phyloP scores from a whole-genome alignment of 106 monocot species.

The Chionographis japonica region DNA sequence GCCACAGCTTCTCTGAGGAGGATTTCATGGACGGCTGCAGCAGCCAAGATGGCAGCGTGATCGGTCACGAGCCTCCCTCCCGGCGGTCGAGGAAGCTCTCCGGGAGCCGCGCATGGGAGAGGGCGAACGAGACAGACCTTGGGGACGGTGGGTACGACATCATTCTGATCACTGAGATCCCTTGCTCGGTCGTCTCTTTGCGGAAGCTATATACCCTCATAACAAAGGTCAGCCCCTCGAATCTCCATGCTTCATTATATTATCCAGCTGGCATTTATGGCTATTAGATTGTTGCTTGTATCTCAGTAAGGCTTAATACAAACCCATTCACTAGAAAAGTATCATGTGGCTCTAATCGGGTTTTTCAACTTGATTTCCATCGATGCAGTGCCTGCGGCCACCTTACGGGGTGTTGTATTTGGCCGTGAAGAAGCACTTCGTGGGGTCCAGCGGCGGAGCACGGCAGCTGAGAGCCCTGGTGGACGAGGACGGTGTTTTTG shows the following conservation, averaged over 20 bases:
- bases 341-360: neutral
- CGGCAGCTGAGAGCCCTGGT: conserved; percentile 59
- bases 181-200: conserved; percentile 47
- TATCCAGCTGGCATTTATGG: too few species aligned
- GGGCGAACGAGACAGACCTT: conserved; percentile 55
- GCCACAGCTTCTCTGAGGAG: conserved; percentile 76
- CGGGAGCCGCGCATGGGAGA: conserved; percentile 92
- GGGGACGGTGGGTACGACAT: conserved; percentile 82
- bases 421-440: conserved; percentile 70
- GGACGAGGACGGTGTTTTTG: conserved; percentile 79
- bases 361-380: neutral
- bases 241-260: neutral
- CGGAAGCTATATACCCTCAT: conserved; percentile 68
- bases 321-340: too few species aligned
- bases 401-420: conserved; percentile 89
- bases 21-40: conserved; percentile 70
- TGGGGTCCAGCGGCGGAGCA: conserved; percentile 47
- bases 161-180: conserved; percentile 63
- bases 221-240: conserved; percentile 55
- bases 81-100: conserved; percentile 78
- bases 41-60: conserved; percentile 68
- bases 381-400: conserved; percentile 78
- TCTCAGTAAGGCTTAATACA: too few species aligned
- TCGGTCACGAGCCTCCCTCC: conserved; percentile 39
- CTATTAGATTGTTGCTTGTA: too few species aligned